Base-by-base conservation (phyloP, 768 basidiomycete species). In the Guyanaporus albipodus region DNA sequence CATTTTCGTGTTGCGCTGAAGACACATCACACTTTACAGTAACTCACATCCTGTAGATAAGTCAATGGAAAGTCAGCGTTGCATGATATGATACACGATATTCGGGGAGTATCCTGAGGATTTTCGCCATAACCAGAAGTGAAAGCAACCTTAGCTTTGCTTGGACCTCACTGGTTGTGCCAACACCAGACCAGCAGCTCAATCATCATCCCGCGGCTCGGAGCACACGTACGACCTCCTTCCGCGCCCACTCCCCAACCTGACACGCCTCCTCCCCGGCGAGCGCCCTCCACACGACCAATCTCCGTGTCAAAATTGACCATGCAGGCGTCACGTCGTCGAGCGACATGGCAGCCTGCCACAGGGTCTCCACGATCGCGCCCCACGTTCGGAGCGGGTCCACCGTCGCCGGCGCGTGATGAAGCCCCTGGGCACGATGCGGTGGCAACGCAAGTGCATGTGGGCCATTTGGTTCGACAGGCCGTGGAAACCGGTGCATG, bases 211-310 rank as follows among this genome's bases (percentile, higher is more conserved):
- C 6, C 28, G 48, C 12, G 10, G 6, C 36, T 12, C 18, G 18
- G 8, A 59, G 31, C 24, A 39, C 48, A 19, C 35, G 40, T 5
- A 51, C 37, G 0, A 27, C 51, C 21, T 56, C 48, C 38, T 23
- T 65, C 34, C 83, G 68, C n/a, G 70, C 76, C 83, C 83, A 86
- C 50, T 83, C 80, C 6, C 76, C 75, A 1, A 73, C 58, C 19
- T 44, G 48, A 39, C 62, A 66, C 4, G 56, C 62, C 18, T 70
- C 67, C 6, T 55, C 59, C 4, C 77, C 78, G 3, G 62, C 67
- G 9, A 77, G 48, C 1, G 73, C 64, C 51, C 78, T 71, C 82
- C 81, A 85, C 7, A 81, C 43, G 29, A 88, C 58, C 50, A 86
- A 39, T 47, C 82, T 69, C 28, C 65, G 64, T 2, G 77, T 82